Evolutionary conservation across 768 basidiomycete genomes (phyloP), one percentile per base, ranked within the genome.

Genomic region (Russula lepida): DNA sequence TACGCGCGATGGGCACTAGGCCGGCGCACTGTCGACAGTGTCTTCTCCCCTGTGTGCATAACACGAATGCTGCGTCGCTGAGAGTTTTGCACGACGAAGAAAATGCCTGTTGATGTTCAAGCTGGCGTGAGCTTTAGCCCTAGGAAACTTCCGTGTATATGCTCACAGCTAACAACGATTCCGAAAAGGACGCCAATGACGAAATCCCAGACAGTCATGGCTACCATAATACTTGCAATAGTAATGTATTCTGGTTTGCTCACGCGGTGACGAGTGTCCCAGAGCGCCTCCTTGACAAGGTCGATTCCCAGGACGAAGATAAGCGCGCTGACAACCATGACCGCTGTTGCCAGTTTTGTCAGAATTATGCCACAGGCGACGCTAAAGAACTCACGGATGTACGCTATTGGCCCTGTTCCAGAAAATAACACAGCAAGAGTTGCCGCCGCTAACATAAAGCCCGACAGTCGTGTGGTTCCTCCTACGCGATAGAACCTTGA

Each of bases 21-120:
- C 23, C 95, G 78, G 11, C 95, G 84, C 4, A 98, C 95, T 1
- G 94, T 92, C 2, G 94, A 97, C 71, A 92, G 84, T 0, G 88
- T 87, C 0, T 85, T 81, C 54, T 90, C 85, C 0, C 95, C 95
- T 2, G 86, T 86, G 70, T 90, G 85, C 39, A 92, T 79, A 0
- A 86, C 81, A 9, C 95, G 84, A 62, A 99, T 93, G 64, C 92
- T 92, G 48, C 82, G 75, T 17, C 91, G 73, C 67, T 87, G 88
- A 0, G 94, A 97, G 61, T 90, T 95, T 68, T 95, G 92, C 2
- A 98, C 80, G n/a, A 99, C 95, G 69, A 99, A 99, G 76, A 95
- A 97, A 73, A 98, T 79, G 68, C 88, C 90, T 91, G 58, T 4
- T 52, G 23, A 37, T 17, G 32, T n/a, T 23, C 19, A 25, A 15